Percentiles rank a stretch among this genome's conserved stretches.
These are phyloP conservation scores for Phyllosticta citribraziliensis DNA, from an alignment of 2,329 filamentous ascomycete genomes.

Conservation along the genomic window DNA sequence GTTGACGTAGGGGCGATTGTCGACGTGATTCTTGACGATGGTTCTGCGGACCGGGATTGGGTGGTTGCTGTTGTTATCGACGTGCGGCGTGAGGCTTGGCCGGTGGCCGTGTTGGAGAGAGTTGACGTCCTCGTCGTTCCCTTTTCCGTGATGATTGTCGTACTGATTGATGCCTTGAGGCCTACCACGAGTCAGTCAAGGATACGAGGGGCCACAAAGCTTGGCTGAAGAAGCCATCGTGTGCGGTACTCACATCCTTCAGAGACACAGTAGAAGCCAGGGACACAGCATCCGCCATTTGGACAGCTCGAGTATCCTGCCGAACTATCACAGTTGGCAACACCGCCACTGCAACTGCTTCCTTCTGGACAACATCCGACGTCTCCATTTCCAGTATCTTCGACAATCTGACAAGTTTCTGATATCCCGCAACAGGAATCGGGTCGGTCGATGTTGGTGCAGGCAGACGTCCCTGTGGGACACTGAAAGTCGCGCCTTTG, in stretches of 20 bases:
- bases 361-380: conserved; percentile 68
- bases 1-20: conserved; percentile 15
- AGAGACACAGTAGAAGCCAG: conserved; percentile 59
- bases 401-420: conserved; percentile 56
- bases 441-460: conserved; percentile 52
- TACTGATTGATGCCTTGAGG: conserved; percentile 16
- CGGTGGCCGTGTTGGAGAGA: conserved; percentile 8
- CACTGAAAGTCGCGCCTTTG: conserved; percentile 54
- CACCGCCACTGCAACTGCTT: conserved; percentile 50
- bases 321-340: conserved; percentile 49
- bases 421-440: conserved; percentile 63
- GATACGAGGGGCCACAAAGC: neutral
- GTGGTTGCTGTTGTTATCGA: conserved; percentile 21
- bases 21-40: neutral
- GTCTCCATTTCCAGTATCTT: conserved; percentile 52
- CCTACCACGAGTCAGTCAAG: conserved; percentile 9
- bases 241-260: conserved; percentile 49
- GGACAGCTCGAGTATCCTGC: conserved; percentile 56
- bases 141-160: conserved; percentile 14
- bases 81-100: conserved; percentile 6
- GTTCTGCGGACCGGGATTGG: conserved; percentile 18
- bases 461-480: conserved; percentile 56
- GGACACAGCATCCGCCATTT: conserved; percentile 68
- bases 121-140: conserved; percentile 9
- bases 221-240: neutral